These are phyloP conservation scores for Aspergillus steynii DNA, from an alignment of 495 filamentous ascomycete species.

Conservation along the genomic window DNA sequence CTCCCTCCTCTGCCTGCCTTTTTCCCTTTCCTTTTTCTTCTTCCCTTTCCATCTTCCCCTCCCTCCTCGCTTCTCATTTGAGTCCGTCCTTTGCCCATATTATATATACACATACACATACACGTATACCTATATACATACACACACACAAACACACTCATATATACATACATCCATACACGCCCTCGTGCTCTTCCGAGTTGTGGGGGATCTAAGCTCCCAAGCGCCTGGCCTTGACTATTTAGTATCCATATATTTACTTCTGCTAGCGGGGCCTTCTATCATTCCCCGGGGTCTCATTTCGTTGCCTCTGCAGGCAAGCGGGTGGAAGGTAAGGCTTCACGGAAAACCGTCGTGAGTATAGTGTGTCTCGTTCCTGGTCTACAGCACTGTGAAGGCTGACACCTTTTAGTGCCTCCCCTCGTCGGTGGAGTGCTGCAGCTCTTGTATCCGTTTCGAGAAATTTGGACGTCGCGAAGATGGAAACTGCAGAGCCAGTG, in stretches of 20 bases:
- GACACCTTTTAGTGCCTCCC: not conserved
- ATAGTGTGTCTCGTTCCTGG: not conserved
- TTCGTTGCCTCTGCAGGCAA: not conserved
- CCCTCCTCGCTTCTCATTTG: not conserved
- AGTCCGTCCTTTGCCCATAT: too few species aligned
- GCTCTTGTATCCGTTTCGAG: not conserved
- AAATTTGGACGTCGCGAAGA: constrained; percentile 13
- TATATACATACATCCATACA: not conserved
- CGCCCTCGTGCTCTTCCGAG: not conserved
- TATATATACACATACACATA: not conserved
- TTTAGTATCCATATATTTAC: not conserved
- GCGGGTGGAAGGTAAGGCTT: not conserved
- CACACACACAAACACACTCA: not conserved
- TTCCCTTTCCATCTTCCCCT: not conserved
- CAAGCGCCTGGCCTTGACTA: not conserved
- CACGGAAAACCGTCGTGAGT: not conserved
- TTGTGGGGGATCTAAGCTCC: not conserved
- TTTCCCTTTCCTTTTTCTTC: not conserved
- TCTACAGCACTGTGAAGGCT: not conserved
- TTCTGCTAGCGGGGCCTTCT: not conserved
- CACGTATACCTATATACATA: not conserved
- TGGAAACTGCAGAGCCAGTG: constrained; percentile 48
- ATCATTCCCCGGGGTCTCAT: not conserved
- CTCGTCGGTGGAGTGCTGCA: constrained; percentile 6
- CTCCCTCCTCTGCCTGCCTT: not conserved